Conservation (phyloP, 345 rosid genomes). For the Pugionium dolabratum region DNA sequence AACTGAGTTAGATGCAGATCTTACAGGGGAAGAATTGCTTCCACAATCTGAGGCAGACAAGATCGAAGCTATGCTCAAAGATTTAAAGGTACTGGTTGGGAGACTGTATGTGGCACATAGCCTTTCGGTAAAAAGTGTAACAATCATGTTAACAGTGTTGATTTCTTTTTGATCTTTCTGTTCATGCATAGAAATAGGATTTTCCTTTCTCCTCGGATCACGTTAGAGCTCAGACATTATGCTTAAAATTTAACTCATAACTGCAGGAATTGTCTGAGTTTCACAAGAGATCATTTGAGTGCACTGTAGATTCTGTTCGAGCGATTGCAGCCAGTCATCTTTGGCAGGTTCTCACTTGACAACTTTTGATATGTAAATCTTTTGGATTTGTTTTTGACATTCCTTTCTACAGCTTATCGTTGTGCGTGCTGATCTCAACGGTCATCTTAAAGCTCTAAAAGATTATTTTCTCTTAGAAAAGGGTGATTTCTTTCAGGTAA, state of each 20-base stretch:
- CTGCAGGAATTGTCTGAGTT: constrained; percentile 88
- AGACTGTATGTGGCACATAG: constrained; percentile 4
- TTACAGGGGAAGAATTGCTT: constrained; percentile 73
- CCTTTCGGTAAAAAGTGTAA: constrained; percentile 3
- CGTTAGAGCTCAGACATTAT: constrained; percentile 7
- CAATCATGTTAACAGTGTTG: constrained; percentile 17
- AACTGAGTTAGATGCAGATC: constrained; percentile 49
- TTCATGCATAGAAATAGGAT: constrained; percentile 16
- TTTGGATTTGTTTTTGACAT: constrained; percentile 15
- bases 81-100: constrained; percentile 65
- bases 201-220: constrained; percentile 14
- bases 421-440: constrained; percentile 87
- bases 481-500: constrained; percentile 98
- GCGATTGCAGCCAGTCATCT: constrained; percentile 98
- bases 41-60: constrained; percentile 95
- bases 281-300: constrained; percentile 90
- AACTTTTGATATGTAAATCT: constrained; percentile 12
- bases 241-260: constrained; percentile 15
- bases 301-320: constrained; percentile 77
- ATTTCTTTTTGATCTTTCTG: neutral
- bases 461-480: constrained; percentile 95
- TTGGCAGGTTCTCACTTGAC: constrained; percentile 81
- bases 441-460: constrained; percentile 94
- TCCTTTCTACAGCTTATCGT: constrained; percentile 77
- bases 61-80: constrained; percentile 85